Evolutionary conservation across 108 stramenopile species (phyloP), one percentile per base, ranked within the genome.

Genomic region (Epipyxis sp.): DNA sequence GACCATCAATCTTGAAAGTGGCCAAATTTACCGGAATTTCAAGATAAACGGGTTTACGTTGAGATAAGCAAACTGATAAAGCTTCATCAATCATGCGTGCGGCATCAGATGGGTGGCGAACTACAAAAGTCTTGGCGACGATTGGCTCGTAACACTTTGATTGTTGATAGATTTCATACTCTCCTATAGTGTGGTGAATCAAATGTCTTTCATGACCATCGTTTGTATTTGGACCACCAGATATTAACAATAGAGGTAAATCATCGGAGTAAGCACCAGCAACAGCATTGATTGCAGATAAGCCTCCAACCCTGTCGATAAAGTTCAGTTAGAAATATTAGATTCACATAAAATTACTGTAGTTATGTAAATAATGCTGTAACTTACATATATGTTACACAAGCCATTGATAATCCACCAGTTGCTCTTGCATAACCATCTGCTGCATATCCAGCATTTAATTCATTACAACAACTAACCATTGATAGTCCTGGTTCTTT

Each of bases 381-480:
- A 32, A 32, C 61, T 65, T 65, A 65, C 61, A 65, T 65, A 25
- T 65, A 65, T 65, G 61, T 65, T 3, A 65, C 61, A 65, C 27
- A 29, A 6, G 34, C 27, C 3, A 32, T 32, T 29, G 34, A 6
- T 6, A 65, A 32, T 32, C 61, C 61, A 13, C 35, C 34, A 35
- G 61, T 35, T 3, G 61, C 3, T 13, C 61, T 16, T 13, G 61
- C 61, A 65, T 65, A 35, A 32, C 61, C 61, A 37, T 65, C 61
- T 6, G 61, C 61, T 32, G 59, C 76, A 34, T 77, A 77, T 29
- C 46, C 76, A 35, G 76, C 76, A 59, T 77, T 77, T 6, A 77
- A 59, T 34, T 77, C 76, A 77, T 77, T 77, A 59, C 76, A 77
- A 59, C 76, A 77, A 59, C 59, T n/a, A 59, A 77, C 59, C 59